Base-by-base conservation (phyloP, 108 stramenopile genomes). In the Chaetoceros muelleri region DNA sequence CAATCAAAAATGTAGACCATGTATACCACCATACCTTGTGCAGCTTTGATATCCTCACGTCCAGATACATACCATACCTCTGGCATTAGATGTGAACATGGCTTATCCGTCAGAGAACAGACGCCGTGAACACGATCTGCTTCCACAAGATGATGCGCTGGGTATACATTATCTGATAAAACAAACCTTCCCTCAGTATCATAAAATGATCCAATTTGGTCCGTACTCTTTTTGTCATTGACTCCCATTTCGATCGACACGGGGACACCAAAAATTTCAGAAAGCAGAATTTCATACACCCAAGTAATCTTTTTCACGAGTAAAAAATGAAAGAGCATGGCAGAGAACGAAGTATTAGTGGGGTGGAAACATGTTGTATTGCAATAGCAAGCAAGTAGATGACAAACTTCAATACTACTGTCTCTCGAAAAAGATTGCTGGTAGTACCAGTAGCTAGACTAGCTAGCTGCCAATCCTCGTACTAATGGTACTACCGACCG, bases 231-330 rank as follows among this genome's bases (percentile, higher is more conserved):
- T 53, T 22, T 24, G 19, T 40, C 51, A 46, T 48, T 48, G 13
- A 25, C 10, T 23, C 50, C 29, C 18, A 30, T 53, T 30, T 61
- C 61, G 31, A 61, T 45, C 3, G 61, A 20, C 2, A 31, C 22
- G 2, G 61, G 61, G 10, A 61, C 61, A 30, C 28, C 61, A 16
- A 40, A 24, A 1, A 53, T 17, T 23, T 61, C 61, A 27, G 45
- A 47, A 1, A 61, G 26, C 7, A 61, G 2, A 10, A 61, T 61
- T 31, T 61, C 51, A 16, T 28, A 8, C 2, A 61, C 28, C 45
- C 46, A 61, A 28, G 18, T 51, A 30, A 50, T 28, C 34, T 40
- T 10, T 13, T 10, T 10, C 5, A 40, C 5, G 13, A 40, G 34
- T 10, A 40, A 10, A 10, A 13, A 40, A 5, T 5, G 13, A 40